phyloP scores from a whole-genome alignment of 2,329 filamentous ascomycete species.

The Hypoxylon sp. region DNA sequence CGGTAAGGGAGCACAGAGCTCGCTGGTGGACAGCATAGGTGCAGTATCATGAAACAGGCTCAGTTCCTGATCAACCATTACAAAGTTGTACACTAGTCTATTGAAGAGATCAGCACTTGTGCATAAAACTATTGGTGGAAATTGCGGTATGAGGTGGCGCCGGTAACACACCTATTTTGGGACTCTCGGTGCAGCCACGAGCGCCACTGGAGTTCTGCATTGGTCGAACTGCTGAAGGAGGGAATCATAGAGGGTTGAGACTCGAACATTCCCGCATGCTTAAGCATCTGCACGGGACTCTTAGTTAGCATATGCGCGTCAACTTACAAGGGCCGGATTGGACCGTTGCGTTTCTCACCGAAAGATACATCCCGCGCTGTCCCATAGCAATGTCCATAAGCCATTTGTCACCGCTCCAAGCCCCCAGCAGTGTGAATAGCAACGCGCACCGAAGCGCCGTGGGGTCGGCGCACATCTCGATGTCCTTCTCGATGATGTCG shows the following conservation, averaged over 20 bases:
- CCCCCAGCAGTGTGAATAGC: slow-evolving; percentile 76
- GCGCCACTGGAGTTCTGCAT: slow-evolving; percentile 69
- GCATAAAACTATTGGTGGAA: slow-evolving; percentile 30
- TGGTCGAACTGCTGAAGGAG: slow-evolving; percentile 60
- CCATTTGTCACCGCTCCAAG: slow-evolving; percentile 83
- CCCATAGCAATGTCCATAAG: slow-evolving; percentile 84
- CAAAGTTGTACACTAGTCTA: slow-evolving; percentile 81
- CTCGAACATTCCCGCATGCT: slow-evolving; percentile 77
- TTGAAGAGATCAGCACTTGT: slow-evolving; percentile 41
- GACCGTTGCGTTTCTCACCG: slow-evolving; percentile 59
- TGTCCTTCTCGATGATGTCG: slow-evolving; percentile 79
- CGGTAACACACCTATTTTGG: slow-evolving; percentile 68
- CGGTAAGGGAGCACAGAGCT: slow-evolving; percentile 76
- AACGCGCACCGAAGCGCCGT: slow-evolving; percentile 75
- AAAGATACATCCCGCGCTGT: slow-evolving; percentile 79
- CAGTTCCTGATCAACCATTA: slow-evolving; percentile 80
- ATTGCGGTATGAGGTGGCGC: slow-evolving; percentile 35
- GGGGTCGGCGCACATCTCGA: slow-evolving; percentile 76
- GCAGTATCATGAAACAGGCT: slow-evolving; percentile 75
- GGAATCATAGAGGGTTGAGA: slow-evolving; percentile 62
- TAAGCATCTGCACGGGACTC: slow-evolving; percentile 68
- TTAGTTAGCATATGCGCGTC: slow-evolving; percentile 20
- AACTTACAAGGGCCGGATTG: not conserved
- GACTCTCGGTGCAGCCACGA: slow-evolving; percentile 76
- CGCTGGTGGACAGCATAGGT: slow-evolving; percentile 74